Percentiles rank a stretch among this genome's conserved stretches.
Conservation (phyloP, 805 yeast species). For the Starmerella khaoyaiensis region DNA sequence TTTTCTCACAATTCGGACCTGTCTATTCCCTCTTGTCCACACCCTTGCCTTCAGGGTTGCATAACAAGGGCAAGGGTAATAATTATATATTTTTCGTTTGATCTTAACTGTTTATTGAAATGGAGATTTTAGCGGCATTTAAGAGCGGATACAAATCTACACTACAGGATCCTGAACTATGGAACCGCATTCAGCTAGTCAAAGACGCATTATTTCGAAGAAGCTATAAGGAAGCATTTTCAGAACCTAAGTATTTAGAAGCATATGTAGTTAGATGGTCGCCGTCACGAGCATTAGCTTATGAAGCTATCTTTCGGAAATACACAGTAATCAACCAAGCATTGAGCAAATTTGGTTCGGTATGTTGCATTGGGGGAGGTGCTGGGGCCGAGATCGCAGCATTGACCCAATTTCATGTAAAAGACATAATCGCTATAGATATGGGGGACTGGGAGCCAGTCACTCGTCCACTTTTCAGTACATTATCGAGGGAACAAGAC, state of each 20-base stretch:
- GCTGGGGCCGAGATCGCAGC: conserved; percentile 73
- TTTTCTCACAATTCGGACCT: neutral
- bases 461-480: conserved; percentile 33
- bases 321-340: conserved; percentile 32
- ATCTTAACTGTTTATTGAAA: too few species aligned
- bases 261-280: conserved; percentile 83
- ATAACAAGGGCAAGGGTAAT: neutral
- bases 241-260: conserved; percentile 44
- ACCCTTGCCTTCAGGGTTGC: too few species aligned
- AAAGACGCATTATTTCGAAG: conserved; percentile 58
- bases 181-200: conserved; percentile 47
- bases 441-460: conserved; percentile 65
- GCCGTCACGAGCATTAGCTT: conserved; percentile 67
- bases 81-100: too few species aligned
- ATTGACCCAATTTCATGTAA: conserved; percentile 29
- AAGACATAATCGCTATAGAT: conserved; percentile 46
- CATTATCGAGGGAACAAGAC: conserved; percentile 31
- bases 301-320: conserved; percentile 50
- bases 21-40: too few species aligned
- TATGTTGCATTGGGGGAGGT: conserved; percentile 74
- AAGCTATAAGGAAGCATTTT: conserved; percentile 59
- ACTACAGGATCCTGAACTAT: conserved; percentile 23
- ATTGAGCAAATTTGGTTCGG: conserved; percentile 23
- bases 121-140: conserved; percentile 24
- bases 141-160: conserved; percentile 21